Evolutionary conservation across 768 basidiomycete genomes (phyloP), one percentile per base, ranked within the genome.

Genomic region (Lentinula detonsa): DNA sequence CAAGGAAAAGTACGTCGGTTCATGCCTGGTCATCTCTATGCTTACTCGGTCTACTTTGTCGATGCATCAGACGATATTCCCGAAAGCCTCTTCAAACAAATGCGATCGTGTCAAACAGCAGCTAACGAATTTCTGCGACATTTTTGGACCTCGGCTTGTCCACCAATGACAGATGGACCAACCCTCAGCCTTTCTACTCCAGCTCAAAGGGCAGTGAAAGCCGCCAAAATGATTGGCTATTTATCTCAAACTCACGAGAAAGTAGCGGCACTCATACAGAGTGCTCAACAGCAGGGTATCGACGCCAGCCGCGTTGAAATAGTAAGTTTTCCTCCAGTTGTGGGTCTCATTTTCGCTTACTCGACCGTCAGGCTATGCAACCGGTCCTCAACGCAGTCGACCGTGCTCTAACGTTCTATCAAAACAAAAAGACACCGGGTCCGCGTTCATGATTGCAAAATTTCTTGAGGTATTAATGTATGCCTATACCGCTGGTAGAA

Each of bases 51-150:
- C 40, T 59, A 16, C 48, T 49, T 18, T 57, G 28, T 28, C 28
- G 28, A 28, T 28, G 28, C 3, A 28, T 34, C 61, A 96, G 93
- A 84, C 62, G 87, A 91, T 43, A 85, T 99, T 37, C 91, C 94
- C 1, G 85, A 90, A 54, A 80, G 78, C 2, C 76, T 96, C 42
- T 86, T 92, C 66, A 80, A 85, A 59, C 87, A 94, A 74, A 89
- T 98, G 84, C 86, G 84, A 16, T 90, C 90, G 0, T 93, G 91
- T 68, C 94, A 97, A 69, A 93, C 93, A 1, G 90, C 95, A 3
- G 89, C 95, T 10, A 95, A 93, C 68, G 97, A 99, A 70, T 97
- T 98, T 71, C 78, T 99, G 13, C 87, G 96, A 33, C 97, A 98
- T 70, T 98, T 94, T 71, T 98, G 95, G 95, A 82, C 87, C 2